phyloP scores from a whole-genome alignment of 1,139 yeast species.

The Sugiyamaella novakii region DNA sequence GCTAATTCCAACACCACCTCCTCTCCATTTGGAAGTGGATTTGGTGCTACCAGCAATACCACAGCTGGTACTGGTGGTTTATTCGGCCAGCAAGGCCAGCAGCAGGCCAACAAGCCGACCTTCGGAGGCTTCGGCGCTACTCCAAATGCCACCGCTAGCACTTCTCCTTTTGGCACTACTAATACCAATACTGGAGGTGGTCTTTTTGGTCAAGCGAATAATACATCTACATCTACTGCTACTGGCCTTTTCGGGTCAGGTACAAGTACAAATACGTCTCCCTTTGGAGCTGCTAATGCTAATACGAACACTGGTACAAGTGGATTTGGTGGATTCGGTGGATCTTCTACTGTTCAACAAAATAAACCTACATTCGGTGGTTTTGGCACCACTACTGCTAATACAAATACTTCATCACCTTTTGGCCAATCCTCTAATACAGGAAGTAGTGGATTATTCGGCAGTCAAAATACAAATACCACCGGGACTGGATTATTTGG shows the following conservation, averaged over 20 bases:
- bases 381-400: conserved; percentile 1
- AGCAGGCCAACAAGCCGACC: conserved; percentile 23
- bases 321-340: conserved; percentile 33
- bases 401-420: conserved; percentile 16
- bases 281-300: conserved; percentile 31
- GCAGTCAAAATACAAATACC: conserved; percentile 19
- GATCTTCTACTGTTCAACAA: conserved; percentile 17
- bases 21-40: conserved; percentile 37
- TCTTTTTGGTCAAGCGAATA: conserved; percentile 39
- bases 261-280: conserved; percentile 28
- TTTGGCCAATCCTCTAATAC: conserved; percentile 19
- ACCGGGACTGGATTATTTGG: conserved; percentile 35
- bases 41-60: conserved; percentile 32
- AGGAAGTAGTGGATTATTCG: conserved; percentile 15
- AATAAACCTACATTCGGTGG: conserved; percentile 28
- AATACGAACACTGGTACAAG: conserved; percentile 31
- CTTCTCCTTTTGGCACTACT: conserved; percentile 25
- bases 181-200: conserved; percentile 35
- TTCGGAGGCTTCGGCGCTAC: conserved; percentile 25
- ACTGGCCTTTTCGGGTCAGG: conserved; percentile 41
- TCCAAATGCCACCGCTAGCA: conserved; percentile 25
- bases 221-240: conserved; percentile 23
- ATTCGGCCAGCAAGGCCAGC: conserved; percentile 38
- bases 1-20: conserved; percentile 25
- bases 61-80: conserved; percentile 33